Conservation (phyloP, 2,329 filamentous ascomycete genomes). For the Alternaria infectoria region DNA sequence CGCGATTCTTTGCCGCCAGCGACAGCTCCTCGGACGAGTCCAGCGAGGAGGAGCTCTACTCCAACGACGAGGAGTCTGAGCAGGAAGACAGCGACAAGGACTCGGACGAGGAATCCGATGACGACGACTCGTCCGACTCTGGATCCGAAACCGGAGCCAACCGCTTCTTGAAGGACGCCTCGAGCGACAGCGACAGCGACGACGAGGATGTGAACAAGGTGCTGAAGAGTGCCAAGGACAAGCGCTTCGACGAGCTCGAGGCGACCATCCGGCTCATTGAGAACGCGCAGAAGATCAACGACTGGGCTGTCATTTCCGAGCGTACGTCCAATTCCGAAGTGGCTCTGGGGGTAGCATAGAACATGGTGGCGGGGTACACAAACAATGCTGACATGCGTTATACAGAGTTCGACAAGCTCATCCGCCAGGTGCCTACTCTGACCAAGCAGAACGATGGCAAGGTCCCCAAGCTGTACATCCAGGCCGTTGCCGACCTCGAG, state of each 20-base stretch:
- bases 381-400: constrained; percentile 25
- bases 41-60: constrained; percentile 92
- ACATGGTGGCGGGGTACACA: constrained; percentile 8
- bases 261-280: constrained; percentile 88
- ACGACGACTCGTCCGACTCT: constrained; percentile 59
- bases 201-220: constrained; percentile 85
- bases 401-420: constrained; percentile 92
- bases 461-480: constrained; percentile 89
- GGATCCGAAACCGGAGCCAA: constrained; percentile 72
- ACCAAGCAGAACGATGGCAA: constrained; percentile 69
- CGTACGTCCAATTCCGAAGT: constrained; percentile 63
- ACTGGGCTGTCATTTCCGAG: constrained; percentile 91
- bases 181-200: constrained; percentile 80
- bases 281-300: constrained; percentile 96
- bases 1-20: constrained; percentile 95
- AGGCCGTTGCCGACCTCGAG: constrained; percentile 90
- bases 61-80: constrained; percentile 67
- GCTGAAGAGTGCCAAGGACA: constrained; percentile 98
- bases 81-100: constrained; percentile 57
- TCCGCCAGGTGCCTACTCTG: constrained; percentile 72
- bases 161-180: constrained; percentile 81
- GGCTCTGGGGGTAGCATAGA: background rate
- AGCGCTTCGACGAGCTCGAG: constrained; percentile 93
- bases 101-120: constrained; percentile 66
- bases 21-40: constrained; percentile 97